Percentiles rank a stretch among this genome's conserved stretches.
Evolutionary conservation across 257 asterid genomes (phyloP).

Genomic region (Jacaranda mimosifolia): DNA sequence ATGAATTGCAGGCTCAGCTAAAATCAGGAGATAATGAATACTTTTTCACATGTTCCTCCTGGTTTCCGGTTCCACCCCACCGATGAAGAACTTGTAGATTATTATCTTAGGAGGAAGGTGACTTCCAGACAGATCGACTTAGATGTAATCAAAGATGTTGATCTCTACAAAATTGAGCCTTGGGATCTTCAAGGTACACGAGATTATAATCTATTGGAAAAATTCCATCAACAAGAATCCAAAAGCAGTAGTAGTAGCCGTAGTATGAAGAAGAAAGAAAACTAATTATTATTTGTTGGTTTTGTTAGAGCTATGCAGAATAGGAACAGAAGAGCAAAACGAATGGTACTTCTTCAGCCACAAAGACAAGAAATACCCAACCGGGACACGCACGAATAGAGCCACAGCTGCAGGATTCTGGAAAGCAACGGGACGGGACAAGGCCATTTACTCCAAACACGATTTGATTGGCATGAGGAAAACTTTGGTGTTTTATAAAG

Average conservation of each 20-base stretch:
- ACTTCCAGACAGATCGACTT: conserved; percentile 55
- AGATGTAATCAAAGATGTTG: conserved; percentile 69
- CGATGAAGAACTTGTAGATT: conserved; percentile 87
- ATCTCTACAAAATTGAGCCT: conserved; percentile 75
- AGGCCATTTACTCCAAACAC: conserved; percentile 71
- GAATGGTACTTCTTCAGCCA: conserved; percentile 92
- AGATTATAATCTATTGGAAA: not conserved
- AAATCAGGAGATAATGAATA: conserved; percentile 42
- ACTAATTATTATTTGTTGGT: not conserved
- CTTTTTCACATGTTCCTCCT: conserved; percentile 71
- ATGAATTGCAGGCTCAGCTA: conserved; percentile 38
- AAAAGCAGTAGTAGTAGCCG: no score
- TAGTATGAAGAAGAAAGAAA: no score
- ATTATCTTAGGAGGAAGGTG: conserved; percentile 75
- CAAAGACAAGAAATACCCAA: conserved; percentile 85
- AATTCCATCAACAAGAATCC: not conserved
- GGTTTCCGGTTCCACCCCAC: conserved; percentile 88
- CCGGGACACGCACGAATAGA: conserved; percentile 80
- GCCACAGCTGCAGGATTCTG: conserved; percentile 87
- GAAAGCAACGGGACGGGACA: conserved; percentile 94
- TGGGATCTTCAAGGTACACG: conserved; percentile 81
- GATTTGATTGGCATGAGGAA: conserved; percentile 86
- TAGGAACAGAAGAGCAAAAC: conserved; percentile 74
- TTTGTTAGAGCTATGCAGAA: conserved; percentile 69
- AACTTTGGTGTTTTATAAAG: conserved; percentile 78